Percentiles rank a stretch among this genome's conserved stretches.
These are phyloP conservation scores for Canavalia ensiformis DNA, from an alignment of 306 rosid genomes.

Conservation along the genomic window DNA sequence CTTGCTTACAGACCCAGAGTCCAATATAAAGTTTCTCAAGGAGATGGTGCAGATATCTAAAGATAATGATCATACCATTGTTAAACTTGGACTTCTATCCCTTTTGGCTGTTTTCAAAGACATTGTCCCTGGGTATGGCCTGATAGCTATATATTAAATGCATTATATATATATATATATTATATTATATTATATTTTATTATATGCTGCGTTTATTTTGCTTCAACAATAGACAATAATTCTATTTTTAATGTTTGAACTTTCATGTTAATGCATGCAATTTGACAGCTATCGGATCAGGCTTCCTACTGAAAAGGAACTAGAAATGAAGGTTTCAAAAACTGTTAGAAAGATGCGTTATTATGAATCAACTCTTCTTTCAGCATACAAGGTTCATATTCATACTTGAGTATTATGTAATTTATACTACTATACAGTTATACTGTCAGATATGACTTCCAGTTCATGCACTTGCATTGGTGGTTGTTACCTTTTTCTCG, in stretches of 20 bases:
- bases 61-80: constrained; percentile 71
- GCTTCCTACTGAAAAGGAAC: constrained; percentile 96
- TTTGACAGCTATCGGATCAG: constrained; percentile 85
- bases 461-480: constrained; percentile 34
- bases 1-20: constrained; percentile 83
- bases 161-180: constrained; percentile 35
- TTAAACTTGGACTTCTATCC: constrained; percentile 91
- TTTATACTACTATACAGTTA: neutral
- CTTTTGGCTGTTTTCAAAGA: constrained; percentile 92
- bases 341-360: constrained; percentile 84
- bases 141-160: constrained; percentile 36
- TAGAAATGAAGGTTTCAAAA: constrained; percentile 94
- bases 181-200: neutral
- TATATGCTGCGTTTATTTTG: neutral
- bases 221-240: neutral
- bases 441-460: constrained; percentile 37
- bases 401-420: constrained; percentile 16
- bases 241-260: constrained; percentile 38
- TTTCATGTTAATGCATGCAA: constrained; percentile 39
- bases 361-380: constrained; percentile 91
- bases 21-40: constrained; percentile 83
- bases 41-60: constrained; percentile 80
- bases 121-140: constrained; percentile 85
- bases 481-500: constrained; percentile 28
- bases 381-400: constrained; percentile 83